phyloP scores from a whole-genome alignment of 306 rosid genomes.

The Cajanus cajan region DNA sequence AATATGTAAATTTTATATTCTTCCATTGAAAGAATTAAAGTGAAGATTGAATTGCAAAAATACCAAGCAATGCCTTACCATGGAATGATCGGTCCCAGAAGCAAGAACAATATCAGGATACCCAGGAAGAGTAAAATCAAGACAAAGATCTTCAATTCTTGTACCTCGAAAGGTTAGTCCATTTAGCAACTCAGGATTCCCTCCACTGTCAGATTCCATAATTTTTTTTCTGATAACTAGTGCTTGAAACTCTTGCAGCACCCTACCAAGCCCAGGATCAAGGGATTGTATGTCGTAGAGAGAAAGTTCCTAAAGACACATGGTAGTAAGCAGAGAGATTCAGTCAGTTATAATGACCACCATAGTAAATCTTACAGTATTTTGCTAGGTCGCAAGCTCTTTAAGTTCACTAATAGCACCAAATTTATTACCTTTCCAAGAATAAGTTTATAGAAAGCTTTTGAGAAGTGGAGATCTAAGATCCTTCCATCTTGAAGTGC shows the following conservation, averaged over 20 bases:
- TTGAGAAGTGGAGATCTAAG: slow-evolving; percentile 87
- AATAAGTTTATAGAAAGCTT: slow-evolving; percentile 83
- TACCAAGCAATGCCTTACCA: slow-evolving; percentile 44
- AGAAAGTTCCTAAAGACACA: slow-evolving; percentile 61
- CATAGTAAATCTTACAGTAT: slow-evolving; percentile 1
- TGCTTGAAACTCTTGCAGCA: slow-evolving; percentile 86
- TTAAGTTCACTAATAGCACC: slow-evolving; percentile 18
- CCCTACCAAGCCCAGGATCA: slow-evolving; percentile 84
- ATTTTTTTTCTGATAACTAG: slow-evolving; percentile 49
- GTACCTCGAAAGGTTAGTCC: slow-evolving; percentile 55
- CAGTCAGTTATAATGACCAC: slow-evolving; percentile 11
- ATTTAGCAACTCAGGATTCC: slow-evolving; percentile 35
- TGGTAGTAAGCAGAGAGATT: slow-evolving; percentile 3
- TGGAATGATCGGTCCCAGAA: slow-evolving; percentile 50
- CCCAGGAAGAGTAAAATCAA: slow-evolving; percentile 96
- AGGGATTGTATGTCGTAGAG: slow-evolving; percentile 77
- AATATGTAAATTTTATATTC: slow-evolving; percentile 7
- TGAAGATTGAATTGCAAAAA: slow-evolving; percentile 21
- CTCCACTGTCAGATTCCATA: slow-evolving; percentile 48
- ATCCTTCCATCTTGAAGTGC: slow-evolving; percentile 96
- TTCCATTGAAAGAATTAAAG: slow-evolving; percentile 16
- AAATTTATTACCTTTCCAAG: slow-evolving; percentile 76
- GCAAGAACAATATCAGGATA: slow-evolving; percentile 73
- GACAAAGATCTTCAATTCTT: slow-evolving; percentile 87
- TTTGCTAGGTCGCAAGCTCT: slow-evolving; percentile 27